Evolutionary conservation across 1,284 basidiomycete genomes (phyloP).

Genomic region (Cutaneotrichosporon curvatum): DNA sequence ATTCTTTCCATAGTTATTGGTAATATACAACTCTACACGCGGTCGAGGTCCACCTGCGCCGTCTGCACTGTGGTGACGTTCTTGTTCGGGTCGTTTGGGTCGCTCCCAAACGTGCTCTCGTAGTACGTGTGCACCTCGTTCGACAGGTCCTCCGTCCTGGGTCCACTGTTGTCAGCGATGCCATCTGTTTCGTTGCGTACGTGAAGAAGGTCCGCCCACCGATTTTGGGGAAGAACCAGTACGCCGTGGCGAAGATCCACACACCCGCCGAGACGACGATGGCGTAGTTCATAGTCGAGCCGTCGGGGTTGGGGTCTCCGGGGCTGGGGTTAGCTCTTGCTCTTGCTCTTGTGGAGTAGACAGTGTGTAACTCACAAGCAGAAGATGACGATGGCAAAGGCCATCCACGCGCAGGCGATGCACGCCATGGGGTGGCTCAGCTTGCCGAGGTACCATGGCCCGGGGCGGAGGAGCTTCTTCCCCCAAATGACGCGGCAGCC

Average conservation of each 20-base stretch:
- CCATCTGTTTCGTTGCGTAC: not conserved
- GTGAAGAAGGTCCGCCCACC: constrained; percentile 40
- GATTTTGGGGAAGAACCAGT: constrained; percentile 32
- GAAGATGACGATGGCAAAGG: constrained; percentile 37
- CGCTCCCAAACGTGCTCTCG: constrained; percentile 3
- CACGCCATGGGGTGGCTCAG: constrained; percentile 24
- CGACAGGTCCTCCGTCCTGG: constrained; percentile 9
- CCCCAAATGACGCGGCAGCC: constrained; percentile 29
- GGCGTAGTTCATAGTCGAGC: constrained; percentile 34
- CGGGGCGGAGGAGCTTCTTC: constrained; percentile 24
- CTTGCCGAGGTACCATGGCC: constrained; percentile 35
- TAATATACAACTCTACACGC: not conserved
- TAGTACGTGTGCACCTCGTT: constrained; percentile 13
- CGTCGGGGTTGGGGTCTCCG: constrained; percentile 26
- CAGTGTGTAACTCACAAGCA: constrained; percentile 41
- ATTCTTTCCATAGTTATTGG: too few species aligned
- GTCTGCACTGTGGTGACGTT: constrained; percentile 1
- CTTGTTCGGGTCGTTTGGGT: constrained; percentile 3
- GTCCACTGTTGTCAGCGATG: constrained; percentile 5
- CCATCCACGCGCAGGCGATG: constrained; percentile 34
- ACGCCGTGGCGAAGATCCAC: constrained; percentile 31
- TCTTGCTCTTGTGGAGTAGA: too few species aligned
- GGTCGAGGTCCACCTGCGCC: not conserved
- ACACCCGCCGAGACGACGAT: constrained; percentile 30
- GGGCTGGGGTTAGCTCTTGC: constrained; percentile 20